Base-by-base conservation (phyloP, 2,329 filamentous ascomycete genomes). In the Acrocalymma vagum region DNA sequence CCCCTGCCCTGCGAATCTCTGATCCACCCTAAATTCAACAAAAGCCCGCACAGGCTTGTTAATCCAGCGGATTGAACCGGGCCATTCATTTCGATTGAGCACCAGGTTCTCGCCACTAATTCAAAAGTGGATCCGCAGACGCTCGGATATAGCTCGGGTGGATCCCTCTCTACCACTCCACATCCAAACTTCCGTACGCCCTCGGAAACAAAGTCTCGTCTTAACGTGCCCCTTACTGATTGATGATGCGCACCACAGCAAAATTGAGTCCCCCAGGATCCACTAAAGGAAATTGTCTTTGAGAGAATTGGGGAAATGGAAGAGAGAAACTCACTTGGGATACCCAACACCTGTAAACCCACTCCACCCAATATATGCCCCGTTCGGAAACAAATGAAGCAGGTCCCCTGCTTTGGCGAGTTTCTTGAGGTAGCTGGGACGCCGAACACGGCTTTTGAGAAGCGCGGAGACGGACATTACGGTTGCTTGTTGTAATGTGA, bases 291-390 rank as follows among this genome's bases (percentile, higher is more conserved):
- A 11, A 18, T 21, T 8, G 21, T 8, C 16, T 7, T 5, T 17
- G 23, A 32, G 11, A 17, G 13, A 29, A 18, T 30, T 18, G 27
- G 41, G 22, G 22, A 22, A 22, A 23, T 15, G 18, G 16, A 35
- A 24, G 22, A 29, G n/a, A 10, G 13, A 6, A 21, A 75, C 82
- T 60, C 75, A 88, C 87, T 94, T 94, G 51, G 89, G 89, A 74
- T 94, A 94, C 45, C 89, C 89, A 38, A 95, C 90, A 59, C 90
- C 90, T 9, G 90, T 95, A 72, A 95, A 95, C 8, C 90, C 90
- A 51, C 85, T 90, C 90, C 90, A 95, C 62, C 90, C 91, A 60
- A 95, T 83, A 71, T 94, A 94, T n/a, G 88, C 74, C 64, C 85
- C 86, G 77, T 94, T 83, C 52, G 90, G 90, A 62, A 95, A 95